Conservation (phyloP, 2,329 filamentous ascomycete species). For the Cryphonectria japonica region DNA sequence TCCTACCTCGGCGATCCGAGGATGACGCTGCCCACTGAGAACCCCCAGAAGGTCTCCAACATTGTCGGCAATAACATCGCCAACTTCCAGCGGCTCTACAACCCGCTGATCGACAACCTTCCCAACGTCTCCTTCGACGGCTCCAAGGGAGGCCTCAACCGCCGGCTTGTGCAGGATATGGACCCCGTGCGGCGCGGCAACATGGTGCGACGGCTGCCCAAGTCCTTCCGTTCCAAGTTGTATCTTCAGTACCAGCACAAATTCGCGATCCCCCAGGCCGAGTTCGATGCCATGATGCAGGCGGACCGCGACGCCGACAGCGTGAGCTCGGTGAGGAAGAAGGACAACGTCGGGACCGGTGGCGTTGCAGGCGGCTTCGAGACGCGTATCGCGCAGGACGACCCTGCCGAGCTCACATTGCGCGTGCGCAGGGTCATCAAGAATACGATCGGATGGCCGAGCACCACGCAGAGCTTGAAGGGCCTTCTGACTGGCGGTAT, state of each 20-base stretch:
- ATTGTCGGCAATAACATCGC: constrained; percentile 91
- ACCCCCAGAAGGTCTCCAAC: constrained; percentile 89
- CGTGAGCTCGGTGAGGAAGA: constrained; percentile 66
- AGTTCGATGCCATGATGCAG: constrained; percentile 85
- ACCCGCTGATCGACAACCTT: constrained; percentile 83
- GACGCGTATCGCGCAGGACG: constrained; percentile 75
- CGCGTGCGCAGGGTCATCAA: constrained; percentile 78
- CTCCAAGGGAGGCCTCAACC: constrained; percentile 65
- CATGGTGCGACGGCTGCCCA: constrained; percentile 91
- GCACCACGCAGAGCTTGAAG: constrained; percentile 85
- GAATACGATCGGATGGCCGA: constrained; percentile 91
- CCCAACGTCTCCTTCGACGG: constrained; percentile 85
- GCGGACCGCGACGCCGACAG: constrained; percentile 70
- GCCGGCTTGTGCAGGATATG: constrained; percentile 85
- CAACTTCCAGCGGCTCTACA: constrained; percentile 90
- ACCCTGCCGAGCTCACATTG: constrained; percentile 66
- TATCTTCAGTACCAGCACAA: constrained; percentile 96
- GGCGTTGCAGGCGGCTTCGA: constrained; percentile 88
- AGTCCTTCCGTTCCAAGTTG: constrained; percentile 81
- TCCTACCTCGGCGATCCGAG: constrained; percentile 96
- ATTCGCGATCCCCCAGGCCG: constrained; percentile 79
- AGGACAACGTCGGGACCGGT: constrained; percentile 59
- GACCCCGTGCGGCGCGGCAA: constrained; percentile 87
- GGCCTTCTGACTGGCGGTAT: constrained; percentile 79
- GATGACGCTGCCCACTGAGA: constrained; percentile 88